phyloP scores from a whole-genome alignment of 75 land plant species.

The Picea sitchensis region DNA sequence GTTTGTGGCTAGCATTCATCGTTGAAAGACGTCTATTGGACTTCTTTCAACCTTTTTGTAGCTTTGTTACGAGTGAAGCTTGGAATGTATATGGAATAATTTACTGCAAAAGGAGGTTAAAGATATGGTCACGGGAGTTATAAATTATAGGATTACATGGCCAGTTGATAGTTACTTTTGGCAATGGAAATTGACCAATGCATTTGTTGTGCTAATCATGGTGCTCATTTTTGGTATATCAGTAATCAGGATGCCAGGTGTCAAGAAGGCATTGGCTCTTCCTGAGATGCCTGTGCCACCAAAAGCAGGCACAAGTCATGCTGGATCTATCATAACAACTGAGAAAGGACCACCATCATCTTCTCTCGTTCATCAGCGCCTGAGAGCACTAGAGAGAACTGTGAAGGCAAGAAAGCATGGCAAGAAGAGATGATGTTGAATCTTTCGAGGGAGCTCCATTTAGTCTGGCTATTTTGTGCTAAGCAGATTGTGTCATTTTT shows the following conservation, averaged over 20 bases:
- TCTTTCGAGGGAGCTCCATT: not conserved
- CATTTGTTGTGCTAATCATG: not conserved
- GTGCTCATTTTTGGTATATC: not conserved
- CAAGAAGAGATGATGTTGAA: constrained; percentile 3
- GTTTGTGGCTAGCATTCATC: not conserved
- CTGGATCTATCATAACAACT: not conserved
- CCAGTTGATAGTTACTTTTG: not conserved
- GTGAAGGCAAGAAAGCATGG: not conserved
- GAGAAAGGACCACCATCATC: not conserved
- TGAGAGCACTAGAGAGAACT: constrained; percentile 1
- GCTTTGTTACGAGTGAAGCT: not conserved
- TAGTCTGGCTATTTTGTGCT: too few relatives aligned
- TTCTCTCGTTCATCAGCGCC: constrained; percentile 2
- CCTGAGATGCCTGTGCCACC: not conserved
- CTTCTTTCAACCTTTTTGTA: not conserved
- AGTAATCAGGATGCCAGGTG: constrained; percentile 1
- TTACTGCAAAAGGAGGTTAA: not conserved
- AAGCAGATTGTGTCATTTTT: not conserved
- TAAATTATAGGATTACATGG: not conserved
- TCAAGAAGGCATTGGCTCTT: constrained; percentile 1
- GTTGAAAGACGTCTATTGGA: not conserved
- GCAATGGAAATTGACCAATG: not conserved
- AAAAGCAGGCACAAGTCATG: not conserved
- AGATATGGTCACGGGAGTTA: not conserved
- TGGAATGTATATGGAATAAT: not conserved